Evolutionary conservation across 1,284 basidiomycete species (phyloP).

Genomic region (Ustilago shanxiensis): DNA sequence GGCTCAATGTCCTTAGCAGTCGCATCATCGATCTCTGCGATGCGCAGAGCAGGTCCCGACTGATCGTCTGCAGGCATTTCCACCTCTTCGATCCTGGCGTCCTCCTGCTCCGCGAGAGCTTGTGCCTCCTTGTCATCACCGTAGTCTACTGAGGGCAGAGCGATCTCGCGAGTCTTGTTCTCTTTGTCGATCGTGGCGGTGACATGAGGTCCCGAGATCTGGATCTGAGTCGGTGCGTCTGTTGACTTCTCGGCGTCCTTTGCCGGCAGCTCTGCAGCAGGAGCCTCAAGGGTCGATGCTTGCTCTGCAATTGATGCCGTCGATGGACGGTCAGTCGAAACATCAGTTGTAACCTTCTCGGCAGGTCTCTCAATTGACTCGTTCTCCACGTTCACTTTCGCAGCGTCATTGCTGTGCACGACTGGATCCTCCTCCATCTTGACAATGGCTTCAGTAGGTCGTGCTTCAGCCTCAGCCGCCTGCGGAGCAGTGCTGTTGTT

Average conservation of each 20-base stretch:
- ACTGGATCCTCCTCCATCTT: constrained; percentile 24
- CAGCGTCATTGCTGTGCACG: constrained; percentile 13
- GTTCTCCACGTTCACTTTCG: not conserved
- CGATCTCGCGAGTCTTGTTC: constrained; percentile 30
- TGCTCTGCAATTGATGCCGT: not conserved
- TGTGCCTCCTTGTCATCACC: constrained; percentile 36
- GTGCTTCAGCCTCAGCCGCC: not conserved
- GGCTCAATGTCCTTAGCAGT: constrained; percentile 26
- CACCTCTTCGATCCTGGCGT: constrained; percentile 40
- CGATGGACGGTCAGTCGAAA: not conserved
- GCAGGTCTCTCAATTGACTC: not conserved
- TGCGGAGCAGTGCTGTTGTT: not conserved
- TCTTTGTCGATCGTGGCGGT: constrained; percentile 37
- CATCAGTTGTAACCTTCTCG: not conserved
- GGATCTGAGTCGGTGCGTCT: constrained; percentile 21
- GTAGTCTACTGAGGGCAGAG: constrained; percentile 36
- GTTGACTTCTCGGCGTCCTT: not conserved
- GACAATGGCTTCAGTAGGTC: not conserved
- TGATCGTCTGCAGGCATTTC: constrained; percentile 29
- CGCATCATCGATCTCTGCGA: constrained; percentile 38
- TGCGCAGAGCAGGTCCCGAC: constrained; percentile 22
- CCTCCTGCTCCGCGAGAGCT: constrained; percentile 28
- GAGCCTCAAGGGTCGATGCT: not conserved
- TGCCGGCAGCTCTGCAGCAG: constrained; percentile 1
- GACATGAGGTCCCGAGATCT: constrained; percentile 31